Base-by-base conservation (phyloP, 768 basidiomycete genomes). In the Mycena floridula region DNA sequence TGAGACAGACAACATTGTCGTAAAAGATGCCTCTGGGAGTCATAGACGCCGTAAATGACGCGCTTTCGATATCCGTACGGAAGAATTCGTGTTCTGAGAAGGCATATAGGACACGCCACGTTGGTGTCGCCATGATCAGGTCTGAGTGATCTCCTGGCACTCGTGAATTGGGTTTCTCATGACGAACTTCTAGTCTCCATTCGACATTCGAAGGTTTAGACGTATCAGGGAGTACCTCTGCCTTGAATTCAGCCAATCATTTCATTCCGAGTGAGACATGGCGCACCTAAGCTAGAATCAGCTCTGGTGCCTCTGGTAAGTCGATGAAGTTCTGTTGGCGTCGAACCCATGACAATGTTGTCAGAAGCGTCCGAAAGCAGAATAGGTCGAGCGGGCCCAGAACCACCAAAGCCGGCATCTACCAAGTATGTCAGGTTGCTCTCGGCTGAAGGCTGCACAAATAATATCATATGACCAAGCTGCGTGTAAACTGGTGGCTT, bases 341-440 rank as follows among this genome's bases (percentile, higher is more conserved):
- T 48, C 2, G 56, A 44, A 16, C 62, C 62, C n/a, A 50, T 25
- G 7, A 57, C 49, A 12, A 48, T 40, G 35, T 54, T 56, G 3
- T 48, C 48, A 7, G 51, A 47, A 6, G 39, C 48, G 37, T 58
- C 52, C 21, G 59, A 55, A n/a, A 66, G 54, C 1, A 61, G 50
- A 24, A 66, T 57, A 3, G 63, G 64, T 24, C 56, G 32, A 9
- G 53, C 53, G n/a, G 59, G 52, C 1, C 52, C 48, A 7, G 50
- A 32, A 7, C 55, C 49, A 4, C 64, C 63, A 43, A 62, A 61
- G 9, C 64, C 63, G 5, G 57, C 61, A 47, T 66, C 63, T 12
- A 62, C 58, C 8, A 64, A 18, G 42, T 59, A 66, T 0, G 63
- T 65, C 42, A 53, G 43, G 41, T 58, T 61, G 30, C 50, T 55